Conservation (phyloP, 768 basidiomycete species). For the Tubosaeta sp. region DNA sequence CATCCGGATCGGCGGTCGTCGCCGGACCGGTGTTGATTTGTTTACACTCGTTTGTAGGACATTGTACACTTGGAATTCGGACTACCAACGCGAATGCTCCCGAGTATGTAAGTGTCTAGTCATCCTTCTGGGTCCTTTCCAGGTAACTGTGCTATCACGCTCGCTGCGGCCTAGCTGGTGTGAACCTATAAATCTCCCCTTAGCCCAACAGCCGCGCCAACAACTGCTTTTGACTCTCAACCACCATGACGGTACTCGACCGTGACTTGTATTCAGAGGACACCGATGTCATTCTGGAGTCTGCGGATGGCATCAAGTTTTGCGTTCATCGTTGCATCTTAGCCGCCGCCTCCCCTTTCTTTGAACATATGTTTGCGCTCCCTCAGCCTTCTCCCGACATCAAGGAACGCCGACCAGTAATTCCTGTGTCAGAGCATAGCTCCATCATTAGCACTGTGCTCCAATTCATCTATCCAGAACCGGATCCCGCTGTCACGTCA, state of each 20-base stretch:
- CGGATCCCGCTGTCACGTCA: conserved; percentile 46
- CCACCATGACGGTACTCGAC: conserved; percentile 25
- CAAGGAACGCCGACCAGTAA: conserved; percentile 35
- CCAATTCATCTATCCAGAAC: conserved; percentile 58
- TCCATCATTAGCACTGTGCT: conserved; percentile 47
- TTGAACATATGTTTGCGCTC: conserved; percentile 62
- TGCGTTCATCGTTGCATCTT: conserved; percentile 61
- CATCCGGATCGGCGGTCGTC: conserved; percentile 34
- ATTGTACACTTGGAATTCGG: conserved; percentile 11
- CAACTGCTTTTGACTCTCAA: background rate
- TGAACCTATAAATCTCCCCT: conserved; percentile 18
- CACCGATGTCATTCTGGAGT: conserved; percentile 52
- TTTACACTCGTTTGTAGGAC: conserved; percentile 24
- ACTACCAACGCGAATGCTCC: conserved; percentile 2
- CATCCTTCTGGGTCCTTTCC: background rate
- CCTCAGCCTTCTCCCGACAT: conserved; percentile 43
- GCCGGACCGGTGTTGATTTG: conserved; percentile 27
- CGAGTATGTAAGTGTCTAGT: conserved; percentile 20
- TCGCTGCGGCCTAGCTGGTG: background rate
- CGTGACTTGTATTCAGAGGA: conserved; percentile 42
- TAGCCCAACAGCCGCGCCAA: background rate
- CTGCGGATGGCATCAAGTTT: conserved; percentile 45
- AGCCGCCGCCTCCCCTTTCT: conserved; percentile 61
- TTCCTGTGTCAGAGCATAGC: conserved; percentile 53
- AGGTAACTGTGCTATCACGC: background rate